These are phyloP conservation scores for Penium margaritaceum DNA, from an alignment of 139 green algal species.

Conservation along the genomic window DNA sequence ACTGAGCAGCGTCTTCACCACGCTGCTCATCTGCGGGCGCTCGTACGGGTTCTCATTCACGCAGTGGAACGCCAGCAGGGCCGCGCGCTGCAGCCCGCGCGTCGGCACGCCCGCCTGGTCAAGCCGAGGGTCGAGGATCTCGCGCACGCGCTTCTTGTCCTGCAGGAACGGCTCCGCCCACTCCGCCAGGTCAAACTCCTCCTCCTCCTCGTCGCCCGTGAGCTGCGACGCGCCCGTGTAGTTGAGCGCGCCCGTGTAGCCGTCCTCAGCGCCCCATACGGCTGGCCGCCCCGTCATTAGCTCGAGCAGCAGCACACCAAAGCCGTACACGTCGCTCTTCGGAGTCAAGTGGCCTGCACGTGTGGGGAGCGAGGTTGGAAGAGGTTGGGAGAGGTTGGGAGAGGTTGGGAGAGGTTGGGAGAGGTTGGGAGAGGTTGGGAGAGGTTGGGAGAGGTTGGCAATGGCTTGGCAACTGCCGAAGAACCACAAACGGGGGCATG, in stretches of 20 bases:
- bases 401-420: too few relatives aligned
- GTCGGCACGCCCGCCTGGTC: constrained; percentile 22
- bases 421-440: too few relatives aligned
- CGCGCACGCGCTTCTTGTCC: constrained; percentile 30
- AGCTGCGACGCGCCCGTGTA: too few relatives aligned
- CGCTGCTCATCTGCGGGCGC: constrained; percentile 35
- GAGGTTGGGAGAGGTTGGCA: too few relatives aligned
- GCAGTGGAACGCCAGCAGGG: constrained; percentile 28
- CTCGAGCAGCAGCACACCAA: constrained; percentile 58
- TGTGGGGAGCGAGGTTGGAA: too few relatives aligned
- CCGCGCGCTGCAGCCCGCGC: constrained; percentile 18
- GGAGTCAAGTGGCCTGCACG: constrained; percentile 49
- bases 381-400: too few relatives aligned
- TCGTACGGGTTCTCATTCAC: constrained; percentile 14
- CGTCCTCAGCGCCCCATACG: too few relatives aligned
- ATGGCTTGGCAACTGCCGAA: too few relatives aligned
- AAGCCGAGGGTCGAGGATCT: constrained; percentile 33
- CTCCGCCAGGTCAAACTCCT: constrained; percentile 22
- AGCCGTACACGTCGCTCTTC: constrained; percentile 55
- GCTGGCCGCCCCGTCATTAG: constrained; percentile 51
- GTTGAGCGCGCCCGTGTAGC: too few relatives aligned
- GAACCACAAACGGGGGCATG: too few relatives aligned
- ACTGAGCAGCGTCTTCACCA: constrained; percentile 42
- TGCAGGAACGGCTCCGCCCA: constrained; percentile 12
- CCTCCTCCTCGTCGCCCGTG: not conserved